A percentile compares a stretch with the other conserved stretches of the same genome.
Evolutionary conservation across 768 basidiomycete species (phyloP).

Genomic region (Glaciozyma martinii): DNA sequence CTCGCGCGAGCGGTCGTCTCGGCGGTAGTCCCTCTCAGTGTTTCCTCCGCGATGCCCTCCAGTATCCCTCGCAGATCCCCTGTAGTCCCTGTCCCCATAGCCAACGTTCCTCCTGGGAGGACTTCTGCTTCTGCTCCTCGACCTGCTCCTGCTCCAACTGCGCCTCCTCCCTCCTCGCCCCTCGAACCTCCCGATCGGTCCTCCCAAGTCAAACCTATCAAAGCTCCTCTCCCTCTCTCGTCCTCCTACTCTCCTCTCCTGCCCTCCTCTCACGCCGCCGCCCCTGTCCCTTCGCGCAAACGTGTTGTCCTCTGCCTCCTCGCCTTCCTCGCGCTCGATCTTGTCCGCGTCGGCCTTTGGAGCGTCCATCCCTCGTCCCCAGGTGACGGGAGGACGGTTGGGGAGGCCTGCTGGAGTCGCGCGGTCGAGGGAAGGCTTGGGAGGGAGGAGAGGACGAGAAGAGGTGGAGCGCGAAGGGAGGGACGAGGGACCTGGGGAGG

Average conservation of each 20-base stretch:
- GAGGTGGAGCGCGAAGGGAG: no score
- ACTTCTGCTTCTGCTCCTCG: neutral
- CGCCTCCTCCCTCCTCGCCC: neutral
- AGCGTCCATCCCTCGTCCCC: neutral
- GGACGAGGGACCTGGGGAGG: no score
- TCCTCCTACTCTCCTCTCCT: neutral
- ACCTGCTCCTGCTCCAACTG: neutral
- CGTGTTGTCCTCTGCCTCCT: neutral
- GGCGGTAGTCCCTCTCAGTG: no score
- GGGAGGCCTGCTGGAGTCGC: neutral
- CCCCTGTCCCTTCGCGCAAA: neutral
- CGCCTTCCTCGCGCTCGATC: neutral
- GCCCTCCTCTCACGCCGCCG: neutral
- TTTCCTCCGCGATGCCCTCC: no score
- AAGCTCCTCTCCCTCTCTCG: no score
- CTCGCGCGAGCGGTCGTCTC: no score
- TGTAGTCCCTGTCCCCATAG: no score
- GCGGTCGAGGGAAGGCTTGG: no score
- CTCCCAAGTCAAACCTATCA: neutral
- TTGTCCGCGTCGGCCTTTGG: neutral
- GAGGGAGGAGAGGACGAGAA: no score
- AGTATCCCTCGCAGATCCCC: no score
- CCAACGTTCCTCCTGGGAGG: neutral
- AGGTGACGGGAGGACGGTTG: neutral
- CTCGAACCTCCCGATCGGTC: neutral